Conservation (phyloP, 352 stramenopile species). For the Peronosclerospora sorghi region DNA sequence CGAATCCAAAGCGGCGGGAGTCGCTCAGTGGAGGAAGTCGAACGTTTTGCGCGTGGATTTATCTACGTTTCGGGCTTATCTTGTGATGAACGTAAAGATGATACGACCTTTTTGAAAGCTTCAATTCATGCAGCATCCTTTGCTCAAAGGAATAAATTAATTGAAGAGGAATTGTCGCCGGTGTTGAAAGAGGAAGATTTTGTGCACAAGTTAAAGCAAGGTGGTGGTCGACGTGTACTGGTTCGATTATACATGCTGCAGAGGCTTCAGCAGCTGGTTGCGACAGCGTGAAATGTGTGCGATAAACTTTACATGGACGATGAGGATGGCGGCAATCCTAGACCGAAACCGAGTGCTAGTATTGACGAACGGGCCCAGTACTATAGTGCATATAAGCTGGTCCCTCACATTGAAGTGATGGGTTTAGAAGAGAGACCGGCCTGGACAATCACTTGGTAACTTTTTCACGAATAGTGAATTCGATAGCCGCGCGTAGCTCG, state of each 20-base stretch:
- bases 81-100: slow-evolving; percentile 65
- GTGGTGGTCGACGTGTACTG: slow-evolving; percentile 67
- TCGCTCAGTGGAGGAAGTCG: slow-evolving; percentile 72
- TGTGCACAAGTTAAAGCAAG: slow-evolving; percentile 76
- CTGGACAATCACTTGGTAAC: slow-evolving; percentile 78
- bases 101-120: slow-evolving; percentile 76
- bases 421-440: slow-evolving; percentile 60
- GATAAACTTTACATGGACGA: slow-evolving; percentile 35
- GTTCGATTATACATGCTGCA: slow-evolving; percentile 82
- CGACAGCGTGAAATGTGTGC: slow-evolving; percentile 45
- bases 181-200: slow-evolving; percentile 87
- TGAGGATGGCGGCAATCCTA: slow-evolving; percentile 10
- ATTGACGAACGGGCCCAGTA: slow-evolving; percentile 67
- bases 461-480: slow-evolving; percentile 82
- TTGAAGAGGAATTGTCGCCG: slow-evolving; percentile 60
- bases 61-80: slow-evolving; percentile 77
- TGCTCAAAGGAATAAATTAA: slow-evolving; percentile 57
- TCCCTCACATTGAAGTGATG: slow-evolving; percentile 45
- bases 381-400: slow-evolving; percentile 57
- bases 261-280: slow-evolving; percentile 53
- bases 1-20: slow-evolving; percentile 80
- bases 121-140: slow-evolving; percentile 50
- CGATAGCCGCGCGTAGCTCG: slow-evolving; percentile 63
- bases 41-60: slow-evolving; percentile 76
- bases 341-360: slow-evolving; percentile 30